Evolutionary conservation across 2,329 filamentous ascomycete genomes (phyloP).

Genomic region (Cordyceps tenuipes): DNA sequence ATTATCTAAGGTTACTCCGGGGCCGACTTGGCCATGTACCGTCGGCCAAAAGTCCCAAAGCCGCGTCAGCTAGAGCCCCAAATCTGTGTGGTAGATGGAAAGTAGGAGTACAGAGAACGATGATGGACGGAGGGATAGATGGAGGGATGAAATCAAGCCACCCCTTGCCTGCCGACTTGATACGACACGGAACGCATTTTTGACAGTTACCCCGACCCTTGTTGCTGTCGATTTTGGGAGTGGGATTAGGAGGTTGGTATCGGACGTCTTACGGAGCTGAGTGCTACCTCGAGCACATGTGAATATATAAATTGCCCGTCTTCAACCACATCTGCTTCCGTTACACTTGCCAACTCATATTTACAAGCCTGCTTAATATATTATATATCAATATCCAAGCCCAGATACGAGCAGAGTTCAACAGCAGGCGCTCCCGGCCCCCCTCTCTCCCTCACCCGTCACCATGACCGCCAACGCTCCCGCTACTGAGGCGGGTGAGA

Average conservation of each 20-base stretch:
- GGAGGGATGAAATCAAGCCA: too few species aligned
- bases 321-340: neutral
- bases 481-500: neutral
- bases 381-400: neutral
- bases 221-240: neutral
- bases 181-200: neutral
- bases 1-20: neutral
- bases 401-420: neutral
- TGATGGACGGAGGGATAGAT: too few species aligned
- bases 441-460: neutral
- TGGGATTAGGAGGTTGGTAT: neutral
- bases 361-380: neutral
- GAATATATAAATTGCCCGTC: neutral
- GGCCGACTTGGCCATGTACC: neutral
- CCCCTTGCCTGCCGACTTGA: neutral
- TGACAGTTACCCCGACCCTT: neutral
- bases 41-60: neutral
- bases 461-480: neutral
- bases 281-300: neutral
- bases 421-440: too few species aligned
- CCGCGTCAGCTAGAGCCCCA: neutral
- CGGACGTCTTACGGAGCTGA: neutral
- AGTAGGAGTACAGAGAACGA: neutral
- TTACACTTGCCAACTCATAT: neutral
- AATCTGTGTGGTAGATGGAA: neutral